Evolutionary conservation across 768 basidiomycete genomes (phyloP).

Genomic region (Lentinus tigrinus): DNA sequence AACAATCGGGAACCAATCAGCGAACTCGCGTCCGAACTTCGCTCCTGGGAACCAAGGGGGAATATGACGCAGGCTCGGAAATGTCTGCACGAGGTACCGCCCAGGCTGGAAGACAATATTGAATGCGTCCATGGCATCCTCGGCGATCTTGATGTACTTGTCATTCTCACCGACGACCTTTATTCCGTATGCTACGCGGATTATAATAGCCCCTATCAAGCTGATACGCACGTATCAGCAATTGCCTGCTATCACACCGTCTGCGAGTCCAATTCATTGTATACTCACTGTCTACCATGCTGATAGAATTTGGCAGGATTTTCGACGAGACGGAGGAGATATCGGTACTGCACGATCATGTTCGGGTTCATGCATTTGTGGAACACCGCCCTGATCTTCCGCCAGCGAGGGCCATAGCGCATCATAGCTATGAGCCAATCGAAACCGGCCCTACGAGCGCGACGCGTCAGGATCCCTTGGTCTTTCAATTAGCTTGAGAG

Average conservation of each 20-base stretch:
- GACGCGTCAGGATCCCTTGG: neutral
- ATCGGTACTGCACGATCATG: neutral
- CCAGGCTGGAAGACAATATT: constrained; percentile 36
- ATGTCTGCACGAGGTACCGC: constrained; percentile 42
- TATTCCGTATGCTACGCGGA: constrained; percentile 47
- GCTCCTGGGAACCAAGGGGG: neutral
- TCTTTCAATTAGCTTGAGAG: neutral
- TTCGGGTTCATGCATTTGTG: neutral
- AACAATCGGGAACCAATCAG: neutral
- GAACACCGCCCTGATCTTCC: neutral
- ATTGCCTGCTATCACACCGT: too few species aligned
- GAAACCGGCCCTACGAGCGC: neutral
- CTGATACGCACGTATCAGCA: neutral
- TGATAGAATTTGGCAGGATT: too few species aligned
- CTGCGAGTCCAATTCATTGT: neutral
- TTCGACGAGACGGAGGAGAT: too few species aligned
- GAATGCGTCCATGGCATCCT: constrained; percentile 34
- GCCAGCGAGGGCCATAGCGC: constrained; percentile 7
- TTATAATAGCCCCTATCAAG: constrained; percentile 33
- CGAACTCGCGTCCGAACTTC: neutral
- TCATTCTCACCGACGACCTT: constrained; percentile 37
- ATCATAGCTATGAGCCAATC: constrained; percentile 3
- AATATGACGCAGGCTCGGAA: constrained; percentile 21
- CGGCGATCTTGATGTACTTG: constrained; percentile 40
- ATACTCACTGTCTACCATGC: too few species aligned